phyloP scores from a whole-genome alignment of 306 rosid genomes.

The Medicago truncatula region MtrunA17r5.0-ANR NC_053049.1:2882501-2883000 shows the following conservation, averaged over 20 bases:
- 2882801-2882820: background rate
- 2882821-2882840: background rate
- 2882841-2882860: background rate
- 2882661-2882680: too few species aligned
- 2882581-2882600: too few species aligned
- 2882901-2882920: constrained; percentile 69
- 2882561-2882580: too few species aligned
- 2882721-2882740: too few species aligned
- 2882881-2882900: constrained; percentile 65
- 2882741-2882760: background rate
- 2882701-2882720: too few species aligned
- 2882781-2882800: background rate
- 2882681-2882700: too few species aligned
- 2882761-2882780: background rate
- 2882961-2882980: constrained; percentile 66
- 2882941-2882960: constrained; percentile 66
- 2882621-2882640: too few species aligned
- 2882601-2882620: too few species aligned
- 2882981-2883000: constrained; percentile 75
- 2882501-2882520: too few species aligned
- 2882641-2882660: too few species aligned
- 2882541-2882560: too few species aligned
- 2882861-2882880: constrained; percentile 33
- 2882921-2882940: constrained; percentile 48
- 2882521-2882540: too few species aligned